Conservation (phyloP, 108 stramenopile species). For the Stephanodiscus minutulus region DNA sequence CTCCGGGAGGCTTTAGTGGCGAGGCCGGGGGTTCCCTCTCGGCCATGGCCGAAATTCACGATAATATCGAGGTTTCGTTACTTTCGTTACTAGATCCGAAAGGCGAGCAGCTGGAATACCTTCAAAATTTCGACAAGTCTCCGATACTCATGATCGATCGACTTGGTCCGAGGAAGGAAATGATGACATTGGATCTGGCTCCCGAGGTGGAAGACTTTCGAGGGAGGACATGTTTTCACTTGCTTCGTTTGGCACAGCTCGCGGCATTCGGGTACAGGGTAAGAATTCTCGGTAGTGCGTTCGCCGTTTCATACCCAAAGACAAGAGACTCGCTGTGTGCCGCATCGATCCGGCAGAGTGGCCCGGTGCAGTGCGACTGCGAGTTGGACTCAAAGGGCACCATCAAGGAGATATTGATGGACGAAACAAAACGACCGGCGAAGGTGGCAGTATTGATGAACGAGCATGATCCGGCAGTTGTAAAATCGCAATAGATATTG, state of each 20-base stretch:
- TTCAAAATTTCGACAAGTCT: constrained; percentile 57
- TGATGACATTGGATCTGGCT: constrained; percentile 62
- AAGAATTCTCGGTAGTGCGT: constrained; percentile 65
- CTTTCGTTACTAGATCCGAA: constrained; percentile 42
- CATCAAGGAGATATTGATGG: constrained; percentile 56
- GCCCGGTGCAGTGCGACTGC: constrained; percentile 28
- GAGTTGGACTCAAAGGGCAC: constrained; percentile 37
- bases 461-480: constrained; percentile 21
- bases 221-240: constrained; percentile 69
- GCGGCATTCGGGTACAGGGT: constrained; percentile 67
- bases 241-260: constrained; percentile 68
- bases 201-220: constrained; percentile 78
- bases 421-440: constrained; percentile 64
- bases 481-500: too few species aligned
- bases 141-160: constrained; percentile 78
- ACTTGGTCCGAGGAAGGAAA: constrained; percentile 57
- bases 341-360: constrained; percentile 19
- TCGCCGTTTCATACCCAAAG: constrained; percentile 60
- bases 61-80: constrained; percentile 44
- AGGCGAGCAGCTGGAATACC: constrained; percentile 33
- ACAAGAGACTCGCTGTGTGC: constrained; percentile 41
- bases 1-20: constrained; percentile 42
- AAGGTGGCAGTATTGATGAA: constrained; percentile 61
- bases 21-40: constrained; percentile 24
- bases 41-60: constrained; percentile 38